Evolutionary conservation across 1,139 yeast species (phyloP).

Genomic region (Eremothecium gossypii): DNA sequence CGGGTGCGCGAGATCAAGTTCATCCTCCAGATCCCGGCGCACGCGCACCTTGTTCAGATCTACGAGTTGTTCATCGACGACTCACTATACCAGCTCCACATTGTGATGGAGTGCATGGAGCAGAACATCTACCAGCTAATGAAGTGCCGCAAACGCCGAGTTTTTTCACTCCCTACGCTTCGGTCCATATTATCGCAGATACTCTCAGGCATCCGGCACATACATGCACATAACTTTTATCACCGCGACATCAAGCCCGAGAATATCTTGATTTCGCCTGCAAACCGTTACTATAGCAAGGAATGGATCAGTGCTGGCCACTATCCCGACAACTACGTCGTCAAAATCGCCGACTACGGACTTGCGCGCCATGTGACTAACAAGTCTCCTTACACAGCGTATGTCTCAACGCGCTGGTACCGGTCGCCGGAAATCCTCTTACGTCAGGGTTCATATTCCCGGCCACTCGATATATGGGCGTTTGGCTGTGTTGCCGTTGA

Average conservation of each 20-base stretch:
- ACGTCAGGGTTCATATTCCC: constrained; percentile 55
- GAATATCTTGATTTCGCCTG: constrained; percentile 63
- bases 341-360: constrained; percentile 89
- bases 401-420: constrained; percentile 94
- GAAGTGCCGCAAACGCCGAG: constrained; percentile 42
- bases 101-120: constrained; percentile 84
- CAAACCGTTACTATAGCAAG: constrained; percentile 45
- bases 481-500: constrained; percentile 83
- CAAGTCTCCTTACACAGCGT: constrained; percentile 55
- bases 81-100: constrained; percentile 49
- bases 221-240: constrained; percentile 63
- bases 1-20: constrained; percentile 68
- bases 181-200: constrained; percentile 63
- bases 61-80: constrained; percentile 73
- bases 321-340: constrained; percentile 42
- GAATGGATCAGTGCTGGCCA: constrained; percentile 26
- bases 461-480: constrained; percentile 90
- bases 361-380: constrained; percentile 60
- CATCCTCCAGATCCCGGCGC: constrained; percentile 61
- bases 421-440: constrained; percentile 87
- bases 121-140: constrained; percentile 70
- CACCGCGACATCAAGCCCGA: constrained; percentile 94
- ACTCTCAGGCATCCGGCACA: constrained; percentile 68
- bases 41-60: constrained; percentile 60
- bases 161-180: constrained; percentile 50